A percentile compares a stretch with the other conserved stretches of the same genome.
phyloP scores from a whole-genome alignment of 2,329 filamentous ascomycete species.

The Colletotrichum limetticola region DNA sequence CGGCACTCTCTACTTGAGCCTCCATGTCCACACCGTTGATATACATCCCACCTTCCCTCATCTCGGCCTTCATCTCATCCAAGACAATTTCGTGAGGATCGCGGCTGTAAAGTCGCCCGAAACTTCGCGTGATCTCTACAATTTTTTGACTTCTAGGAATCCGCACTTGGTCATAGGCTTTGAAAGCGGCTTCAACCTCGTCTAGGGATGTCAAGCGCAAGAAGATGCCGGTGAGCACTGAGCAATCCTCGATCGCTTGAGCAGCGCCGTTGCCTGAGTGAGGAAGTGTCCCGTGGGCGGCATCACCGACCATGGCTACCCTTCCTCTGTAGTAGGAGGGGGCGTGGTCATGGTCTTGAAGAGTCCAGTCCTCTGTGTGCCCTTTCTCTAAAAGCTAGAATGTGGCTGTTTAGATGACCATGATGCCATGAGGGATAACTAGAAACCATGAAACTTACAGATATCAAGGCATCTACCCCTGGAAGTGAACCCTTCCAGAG shows the following conservation, averaged over 20 bases:
- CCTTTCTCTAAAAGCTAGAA: not conserved
- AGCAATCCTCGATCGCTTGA: not conserved
- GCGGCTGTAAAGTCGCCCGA: not conserved
- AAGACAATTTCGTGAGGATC: not conserved
- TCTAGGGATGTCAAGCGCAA: not conserved
- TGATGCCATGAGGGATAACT: not conserved
- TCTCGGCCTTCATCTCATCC: not conserved
- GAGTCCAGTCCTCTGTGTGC: not conserved
- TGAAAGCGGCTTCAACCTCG: not conserved
- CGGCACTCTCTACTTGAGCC: not conserved
- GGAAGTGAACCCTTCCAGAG: not conserved
- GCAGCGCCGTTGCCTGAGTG: not conserved
- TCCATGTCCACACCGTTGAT: not conserved
- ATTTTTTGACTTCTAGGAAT: not conserved
- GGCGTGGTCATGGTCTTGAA: not conserved
- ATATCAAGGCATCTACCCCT: not conserved
- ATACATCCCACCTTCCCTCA: not conserved
- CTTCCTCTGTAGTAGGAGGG: not conserved
- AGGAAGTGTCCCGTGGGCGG: not conserved
- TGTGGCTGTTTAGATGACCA: not conserved
- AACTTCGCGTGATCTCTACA: not conserved
- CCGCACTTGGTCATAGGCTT: not conserved
- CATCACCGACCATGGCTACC: not conserved
- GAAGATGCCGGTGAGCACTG: not conserved
- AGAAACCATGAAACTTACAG: not conserved